These are phyloP conservation scores for Cyberlindnera subsufficiens DNA, from an alignment of 805 yeast genomes.

Conservation along the genomic window DNA sequence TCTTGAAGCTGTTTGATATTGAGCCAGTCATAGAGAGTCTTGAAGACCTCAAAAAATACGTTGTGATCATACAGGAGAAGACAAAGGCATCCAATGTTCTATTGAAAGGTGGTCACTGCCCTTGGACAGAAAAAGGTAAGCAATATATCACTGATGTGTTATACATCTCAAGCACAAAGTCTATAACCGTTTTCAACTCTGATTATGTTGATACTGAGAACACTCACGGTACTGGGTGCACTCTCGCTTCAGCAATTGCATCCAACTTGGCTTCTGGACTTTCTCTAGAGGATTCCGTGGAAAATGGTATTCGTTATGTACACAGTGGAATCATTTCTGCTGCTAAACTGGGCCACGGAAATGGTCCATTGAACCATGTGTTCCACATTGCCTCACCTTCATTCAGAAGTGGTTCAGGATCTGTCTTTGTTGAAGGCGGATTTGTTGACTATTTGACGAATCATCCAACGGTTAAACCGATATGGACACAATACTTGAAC, in stretches of 20 bases:
- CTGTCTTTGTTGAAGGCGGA: slow-evolving; percentile 16
- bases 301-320: slow-evolving; percentile 56
- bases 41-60: slow-evolving; percentile 36
- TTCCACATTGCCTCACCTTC: slow-evolving; percentile 26
- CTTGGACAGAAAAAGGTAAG: slow-evolving; percentile 32
- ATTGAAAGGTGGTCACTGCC: slow-evolving; percentile 78
- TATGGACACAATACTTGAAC: slow-evolving; percentile 53
- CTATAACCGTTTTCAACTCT: slow-evolving; percentile 36
- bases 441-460: slow-evolving; percentile 44
- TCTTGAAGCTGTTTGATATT: slow-evolving; percentile 29
- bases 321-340: slow-evolving; percentile 55
- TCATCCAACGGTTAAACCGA: slow-evolving; percentile 48
- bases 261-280: slow-evolving; percentile 61
- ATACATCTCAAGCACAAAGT: slow-evolving; percentile 27
- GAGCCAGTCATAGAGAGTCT: slow-evolving; percentile 25
- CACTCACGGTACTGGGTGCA: slow-evolving; percentile 91
- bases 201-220: slow-evolving; percentile 39
- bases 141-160: slow-evolving; percentile 46
- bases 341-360: slow-evolving; percentile 40
- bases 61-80: slow-evolving; percentile 31
- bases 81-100: slow-evolving; percentile 48
- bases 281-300: slow-evolving; percentile 42
- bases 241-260: slow-evolving; percentile 75
- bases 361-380: slow-evolving; percentile 76
- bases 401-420: neutral